phyloP scores from a whole-genome alignment of 2,329 filamentous ascomycete species.

The Thielaviopsis cerberus region DNA sequence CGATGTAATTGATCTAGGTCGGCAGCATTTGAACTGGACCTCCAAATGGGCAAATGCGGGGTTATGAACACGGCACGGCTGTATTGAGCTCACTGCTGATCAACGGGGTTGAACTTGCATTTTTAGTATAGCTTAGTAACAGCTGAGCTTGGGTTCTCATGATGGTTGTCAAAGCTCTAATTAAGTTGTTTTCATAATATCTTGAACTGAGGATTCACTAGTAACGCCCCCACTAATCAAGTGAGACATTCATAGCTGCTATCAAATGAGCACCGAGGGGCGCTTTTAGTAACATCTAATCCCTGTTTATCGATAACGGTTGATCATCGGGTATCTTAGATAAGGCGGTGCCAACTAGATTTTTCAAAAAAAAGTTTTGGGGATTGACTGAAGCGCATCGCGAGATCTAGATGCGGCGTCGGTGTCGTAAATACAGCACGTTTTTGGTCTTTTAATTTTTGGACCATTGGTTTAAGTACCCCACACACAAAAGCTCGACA shows the following conservation, averaged over 20 bases:
- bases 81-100: neutral
- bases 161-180: no score
- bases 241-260: neutral
- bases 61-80: neutral
- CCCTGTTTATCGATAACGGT: conserved; percentile 1
- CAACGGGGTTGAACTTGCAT: neutral
- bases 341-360: conserved; percentile 8
- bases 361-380: conserved; percentile 14
- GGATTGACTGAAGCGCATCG: conserved; percentile 10
- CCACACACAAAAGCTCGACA: no score
- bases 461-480: neutral
- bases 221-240: no score
- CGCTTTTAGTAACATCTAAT: neutral
- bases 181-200: no score
- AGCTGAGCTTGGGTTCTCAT: no score
- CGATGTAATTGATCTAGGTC: neutral
- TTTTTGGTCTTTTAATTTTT: neutral
- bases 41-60: neutral
- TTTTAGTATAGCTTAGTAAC: neutral
- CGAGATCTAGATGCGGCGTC: neutral
- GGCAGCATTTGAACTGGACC: neutral
- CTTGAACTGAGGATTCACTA: no score
- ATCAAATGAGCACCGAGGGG: neutral
- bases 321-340: conserved; percentile 5
- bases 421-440: neutral